Base-by-base conservation (phyloP, 805 yeast genomes). In the Candida ascalaphidarum region DNA sequence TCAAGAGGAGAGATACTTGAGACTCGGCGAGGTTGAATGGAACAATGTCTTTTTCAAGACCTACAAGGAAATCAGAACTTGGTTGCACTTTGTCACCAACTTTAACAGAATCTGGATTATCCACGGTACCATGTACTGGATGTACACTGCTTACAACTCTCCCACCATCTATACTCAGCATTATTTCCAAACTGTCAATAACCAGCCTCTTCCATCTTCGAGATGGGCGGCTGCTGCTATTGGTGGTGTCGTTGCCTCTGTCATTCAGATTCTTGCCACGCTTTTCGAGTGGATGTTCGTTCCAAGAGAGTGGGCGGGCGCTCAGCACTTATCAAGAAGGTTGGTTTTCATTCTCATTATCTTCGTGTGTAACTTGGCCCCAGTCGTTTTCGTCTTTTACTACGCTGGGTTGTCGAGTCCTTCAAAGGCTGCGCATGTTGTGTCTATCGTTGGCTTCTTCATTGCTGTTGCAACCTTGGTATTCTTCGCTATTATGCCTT, bases 281-380 rank as follows among this genome's bases (percentile, higher is more conserved):
- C 34, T 86, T 21, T 74, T 82, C 48, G 98, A 92, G 62, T 89
- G 95, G 95, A 66, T 77, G 53, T 92, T 86, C 48, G 97, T 92
- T 36, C 98, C 98, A 43, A 80, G 97, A 62, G 75, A 80, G 45
- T 92, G 97, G 97, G 94, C 97, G 20, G 98, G 99, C 61, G 96
- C 97, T 56, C 97, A 89, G 65, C 96, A 83, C 56, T 72, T 92
- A 52, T 65, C 85, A 21, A 84, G 95, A 62, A 80, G 98, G 55
- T 68, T 92, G 46, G 52, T 78, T 67, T 81, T 88, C 52, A 59
- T 89, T 53, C 41, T 79, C 30, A 40, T 73, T 29, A 73, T 86
- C 41, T 65, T 86, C 32, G 67, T 64, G 30, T 46, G 78, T 37
- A 92, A 89, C 59, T 65, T 89, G 50, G 94, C 79, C 43, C 95